These are phyloP conservation scores for Tulasnella sp. DNA, from an alignment of 768 basidiomycete genomes.

Conservation along the genomic window DNA sequence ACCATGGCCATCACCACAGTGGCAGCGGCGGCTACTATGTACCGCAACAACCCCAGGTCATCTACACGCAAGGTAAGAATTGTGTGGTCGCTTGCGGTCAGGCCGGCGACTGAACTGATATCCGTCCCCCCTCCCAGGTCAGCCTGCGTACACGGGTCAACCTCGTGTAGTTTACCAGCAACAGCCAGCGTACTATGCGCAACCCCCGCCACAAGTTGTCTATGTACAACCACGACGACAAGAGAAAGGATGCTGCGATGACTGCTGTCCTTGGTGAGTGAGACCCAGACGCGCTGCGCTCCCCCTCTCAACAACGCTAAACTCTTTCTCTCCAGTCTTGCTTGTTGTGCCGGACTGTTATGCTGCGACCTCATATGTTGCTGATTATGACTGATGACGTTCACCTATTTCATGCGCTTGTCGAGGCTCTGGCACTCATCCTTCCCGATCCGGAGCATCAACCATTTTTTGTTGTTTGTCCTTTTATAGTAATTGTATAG, in stretches of 20 bases:
- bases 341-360: slow-evolving; percentile 15
- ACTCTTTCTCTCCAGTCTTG: not conserved
- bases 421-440: not conserved
- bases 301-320: not conserved
- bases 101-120: not conserved
- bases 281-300: not conserved
- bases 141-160: not conserved
- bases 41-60: slow-evolving; percentile 1
- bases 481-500: slow-evolving; percentile 10
- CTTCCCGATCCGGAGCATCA: not conserved
- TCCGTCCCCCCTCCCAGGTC: not conserved
- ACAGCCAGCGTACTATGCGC: not conserved
- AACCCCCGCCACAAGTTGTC: slow-evolving; percentile 12
- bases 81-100: not conserved
- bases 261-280: slow-evolving; percentile 13
- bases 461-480: not conserved
- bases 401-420: not conserved
- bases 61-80: slow-evolving; percentile 4
- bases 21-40: slow-evolving; percentile 5
- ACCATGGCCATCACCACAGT: slow-evolving; percentile 5
- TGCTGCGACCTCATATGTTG: slow-evolving; percentile 9
- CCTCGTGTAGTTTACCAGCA: slow-evolving; percentile 6
- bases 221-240: slow-evolving; percentile 9
- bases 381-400: not conserved
- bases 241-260: slow-evolving; percentile 10